phyloP scores from a whole-genome alignment of 202 grass and related monocot species.

The Digitaria exilis region DNA sequence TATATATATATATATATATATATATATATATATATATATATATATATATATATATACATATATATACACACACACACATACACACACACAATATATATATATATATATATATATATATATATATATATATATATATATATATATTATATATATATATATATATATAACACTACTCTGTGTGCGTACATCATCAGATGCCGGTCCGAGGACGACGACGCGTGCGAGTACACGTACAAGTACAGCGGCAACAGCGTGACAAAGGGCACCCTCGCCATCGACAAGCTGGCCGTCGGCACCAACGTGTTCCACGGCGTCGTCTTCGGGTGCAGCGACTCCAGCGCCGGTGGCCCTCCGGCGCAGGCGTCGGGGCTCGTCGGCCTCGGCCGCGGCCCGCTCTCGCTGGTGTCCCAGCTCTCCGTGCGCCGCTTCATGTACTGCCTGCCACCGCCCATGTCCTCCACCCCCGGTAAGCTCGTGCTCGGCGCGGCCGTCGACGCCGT shows the following conservation, averaged over 20 bases:
- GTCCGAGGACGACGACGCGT: constrained; percentile 42
- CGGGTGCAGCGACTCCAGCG: constrained; percentile 56
- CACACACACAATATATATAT: too few relatives aligned
- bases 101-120: too few relatives aligned
- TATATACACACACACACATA: too few relatives aligned
- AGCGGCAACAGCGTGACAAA: constrained; percentile 44
- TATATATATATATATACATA: too few relatives aligned
- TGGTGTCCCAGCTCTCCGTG: constrained; percentile 55
- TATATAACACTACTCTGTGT: too few relatives aligned
- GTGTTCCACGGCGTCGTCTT: constrained; percentile 46
- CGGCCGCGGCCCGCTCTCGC: constrained; percentile 55
- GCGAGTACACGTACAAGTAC: constrained; percentile 61
- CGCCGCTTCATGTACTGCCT: constrained; percentile 73
- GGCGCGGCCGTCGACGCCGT: constrained; percentile 25
- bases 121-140: too few relatives aligned
- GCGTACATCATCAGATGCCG: too few relatives aligned
- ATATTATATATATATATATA: too few relatives aligned
- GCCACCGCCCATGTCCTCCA: constrained; percentile 14
- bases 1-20: too few relatives aligned
- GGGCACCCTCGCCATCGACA: constrained; percentile 51
- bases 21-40: too few relatives aligned
- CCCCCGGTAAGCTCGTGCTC: constrained; percentile 44
- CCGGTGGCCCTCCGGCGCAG: constrained; percentile 7
- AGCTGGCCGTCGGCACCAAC: constrained; percentile 38
- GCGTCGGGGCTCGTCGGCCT: constrained; percentile 63